phyloP scores from a whole-genome alignment of 306 rosid genomes.

The Spatholobus suberectus region DNA sequence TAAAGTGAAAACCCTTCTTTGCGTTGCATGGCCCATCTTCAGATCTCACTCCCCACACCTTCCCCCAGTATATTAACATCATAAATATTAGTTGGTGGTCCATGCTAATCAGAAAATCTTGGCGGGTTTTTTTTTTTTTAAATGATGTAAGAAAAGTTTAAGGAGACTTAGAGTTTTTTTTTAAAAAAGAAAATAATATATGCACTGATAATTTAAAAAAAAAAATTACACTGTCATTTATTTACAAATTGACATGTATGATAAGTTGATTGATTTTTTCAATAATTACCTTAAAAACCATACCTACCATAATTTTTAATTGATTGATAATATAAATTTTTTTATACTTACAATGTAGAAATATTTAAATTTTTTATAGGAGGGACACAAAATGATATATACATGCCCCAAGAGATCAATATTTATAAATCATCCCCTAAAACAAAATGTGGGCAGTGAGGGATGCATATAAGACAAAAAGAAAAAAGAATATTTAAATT shows the following conservation, averaged over 20 bases:
- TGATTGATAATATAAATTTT: too few species aligned
- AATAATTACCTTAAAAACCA: too few species aligned
- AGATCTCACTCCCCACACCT: background rate
- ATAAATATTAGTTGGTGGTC: slow-evolving; percentile 5
- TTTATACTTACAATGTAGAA: too few species aligned
- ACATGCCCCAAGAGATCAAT: background rate
- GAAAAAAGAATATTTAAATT: too few species aligned
- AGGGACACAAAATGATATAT: background rate
- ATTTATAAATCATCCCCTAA: background rate
- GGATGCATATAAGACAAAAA: background rate
- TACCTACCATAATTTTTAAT: too few species aligned
- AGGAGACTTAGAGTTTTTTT: background rate
- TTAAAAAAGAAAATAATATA: too few species aligned
- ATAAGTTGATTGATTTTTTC: too few species aligned
- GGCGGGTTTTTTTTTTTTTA: background rate
- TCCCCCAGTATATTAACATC: background rate
- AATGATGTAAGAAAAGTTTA: background rate
- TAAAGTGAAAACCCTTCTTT: background rate
- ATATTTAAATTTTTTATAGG: too few species aligned
- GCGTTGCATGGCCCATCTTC: slow-evolving; percentile 9
- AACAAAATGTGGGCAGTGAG: background rate
- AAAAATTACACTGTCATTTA: too few species aligned
- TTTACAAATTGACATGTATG: too few species aligned
- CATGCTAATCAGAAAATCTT: background rate
- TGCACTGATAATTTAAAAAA: too few species aligned